These are phyloP conservation scores for Abelmoschus esculentus DNA, from an alignment of 345 rosid genomes.

Conservation along the genomic window DNA sequence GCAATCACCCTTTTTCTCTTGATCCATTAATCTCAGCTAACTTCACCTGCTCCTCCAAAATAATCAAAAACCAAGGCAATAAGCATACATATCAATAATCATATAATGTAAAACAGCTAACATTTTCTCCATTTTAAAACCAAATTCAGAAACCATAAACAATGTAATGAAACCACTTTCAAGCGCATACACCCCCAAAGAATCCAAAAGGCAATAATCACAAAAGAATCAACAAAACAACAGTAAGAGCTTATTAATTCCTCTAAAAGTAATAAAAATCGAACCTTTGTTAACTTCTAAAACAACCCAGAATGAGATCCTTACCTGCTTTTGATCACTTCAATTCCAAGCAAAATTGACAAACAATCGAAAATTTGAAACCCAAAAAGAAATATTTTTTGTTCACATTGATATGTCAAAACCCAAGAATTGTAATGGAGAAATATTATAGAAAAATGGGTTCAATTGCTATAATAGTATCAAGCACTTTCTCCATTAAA, in stretches of 20 bases:
- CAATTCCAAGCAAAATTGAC: slow-evolving; percentile 8
- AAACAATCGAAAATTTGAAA: neutral
- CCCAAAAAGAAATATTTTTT: neutral
- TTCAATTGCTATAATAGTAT: neutral
- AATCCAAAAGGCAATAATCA: neutral
- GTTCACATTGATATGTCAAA: neutral
- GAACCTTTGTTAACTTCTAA: slow-evolving; percentile 7
- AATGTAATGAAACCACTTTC: neutral
- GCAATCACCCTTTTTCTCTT: slow-evolving; percentile 6
- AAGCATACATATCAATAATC: neutral
- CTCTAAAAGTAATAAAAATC: slow-evolving; percentile 1
- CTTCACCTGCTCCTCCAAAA: neutral
- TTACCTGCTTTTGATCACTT: slow-evolving; percentile 14
- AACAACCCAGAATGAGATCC: slow-evolving; percentile 18
- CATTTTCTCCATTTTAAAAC: neutral
- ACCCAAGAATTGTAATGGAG: neutral
- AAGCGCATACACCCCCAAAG: neutral
- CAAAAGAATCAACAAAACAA: neutral
- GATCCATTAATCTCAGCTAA: slow-evolving; percentile 31
- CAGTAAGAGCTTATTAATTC: slow-evolving; percentile 5
- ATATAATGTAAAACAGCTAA: neutral
- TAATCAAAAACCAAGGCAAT: slow-evolving; percentile 7
- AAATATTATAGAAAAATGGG: neutral
- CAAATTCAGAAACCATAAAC: slow-evolving; percentile 6
- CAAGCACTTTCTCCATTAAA: neutral